Percentiles rank a stretch among this genome's conserved stretches.
Evolutionary conservation across 495 filamentous ascomycete genomes (phyloP).

Genomic region (Aspergillus coremiiformis): DNA sequence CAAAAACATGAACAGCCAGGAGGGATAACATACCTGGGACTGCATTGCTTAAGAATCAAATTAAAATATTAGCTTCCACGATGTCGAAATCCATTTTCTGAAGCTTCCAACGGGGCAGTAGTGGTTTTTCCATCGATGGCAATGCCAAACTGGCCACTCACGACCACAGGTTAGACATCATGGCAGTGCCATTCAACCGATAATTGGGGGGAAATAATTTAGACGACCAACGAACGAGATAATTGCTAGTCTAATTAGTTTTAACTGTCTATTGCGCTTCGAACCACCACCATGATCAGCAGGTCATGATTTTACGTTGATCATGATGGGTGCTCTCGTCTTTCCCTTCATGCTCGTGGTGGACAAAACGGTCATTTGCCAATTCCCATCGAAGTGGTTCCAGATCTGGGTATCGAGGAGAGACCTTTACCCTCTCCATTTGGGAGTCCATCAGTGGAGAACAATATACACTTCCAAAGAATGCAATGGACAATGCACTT

Average conservation of each 20-base stretch:
- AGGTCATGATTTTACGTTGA: not conserved
- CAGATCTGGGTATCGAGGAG: not conserved
- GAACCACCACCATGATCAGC: not conserved
- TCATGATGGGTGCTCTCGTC: not conserved
- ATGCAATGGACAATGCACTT: not conserved
- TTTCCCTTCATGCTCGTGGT: not conserved
- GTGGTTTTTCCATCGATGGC: not conserved
- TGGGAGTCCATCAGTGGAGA: not conserved
- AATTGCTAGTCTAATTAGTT: not conserved
- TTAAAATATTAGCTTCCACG: too few species aligned
- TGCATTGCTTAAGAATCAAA: not conserved
- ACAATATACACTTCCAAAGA: not conserved
- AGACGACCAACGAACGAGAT: not conserved
- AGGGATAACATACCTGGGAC: not conserved
- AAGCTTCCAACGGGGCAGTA: not conserved
- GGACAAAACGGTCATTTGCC: not conserved
- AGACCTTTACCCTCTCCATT: not conserved
- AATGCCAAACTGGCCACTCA: not conserved
- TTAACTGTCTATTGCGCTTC: not conserved
- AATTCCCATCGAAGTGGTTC: not conserved
- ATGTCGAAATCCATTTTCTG: not conserved
- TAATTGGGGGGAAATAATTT: not conserved
- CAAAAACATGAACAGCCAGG: not conserved
- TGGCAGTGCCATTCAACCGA: not conserved
- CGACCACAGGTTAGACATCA: not conserved